Evolutionary conservation across 148 eudicot species (phyloP).

Genomic region (Cornus florida): DNA sequence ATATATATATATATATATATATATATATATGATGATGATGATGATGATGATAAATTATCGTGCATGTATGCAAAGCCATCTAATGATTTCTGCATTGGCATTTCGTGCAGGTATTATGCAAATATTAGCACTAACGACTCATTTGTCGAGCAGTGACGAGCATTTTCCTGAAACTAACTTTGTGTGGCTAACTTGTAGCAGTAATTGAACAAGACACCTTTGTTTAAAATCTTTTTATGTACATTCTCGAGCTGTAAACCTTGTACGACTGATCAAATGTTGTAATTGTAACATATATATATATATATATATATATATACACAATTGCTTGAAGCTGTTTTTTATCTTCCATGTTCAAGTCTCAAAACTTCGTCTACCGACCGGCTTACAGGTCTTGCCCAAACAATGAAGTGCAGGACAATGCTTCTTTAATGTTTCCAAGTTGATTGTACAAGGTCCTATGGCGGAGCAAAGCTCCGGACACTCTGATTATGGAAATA

Average conservation of each 20-base stretch:
- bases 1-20: too few species aligned
- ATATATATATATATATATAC: not conserved
- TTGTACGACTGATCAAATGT: constrained; percentile 4
- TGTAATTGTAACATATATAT: not conserved
- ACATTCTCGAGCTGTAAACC: not conserved
- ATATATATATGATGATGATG: too few species aligned
- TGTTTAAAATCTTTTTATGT: not conserved
- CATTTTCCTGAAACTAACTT: not conserved
- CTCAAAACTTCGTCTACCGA: not conserved
- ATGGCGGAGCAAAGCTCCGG: too few species aligned
- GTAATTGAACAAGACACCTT: not conserved
- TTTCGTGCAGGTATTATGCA: not conserved
- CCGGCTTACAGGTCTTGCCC: not conserved
- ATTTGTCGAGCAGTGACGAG: not conserved
- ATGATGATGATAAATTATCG: too few species aligned
- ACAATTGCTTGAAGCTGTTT: constrained; percentile 5
- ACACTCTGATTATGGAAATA: too few species aligned
- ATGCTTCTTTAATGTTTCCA: constrained; percentile 3
- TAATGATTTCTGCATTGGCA: not conserved
- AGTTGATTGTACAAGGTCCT: not conserved
- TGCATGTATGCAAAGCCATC: not conserved
- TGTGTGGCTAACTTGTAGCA: not conserved
- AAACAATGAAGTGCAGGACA: constrained; percentile 13
- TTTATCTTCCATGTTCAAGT: not conserved
- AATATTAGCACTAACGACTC: not conserved